Evolutionary conservation across 352 stramenopile genomes (phyloP).

Genomic region (Thalassiosira gravida): DNA sequence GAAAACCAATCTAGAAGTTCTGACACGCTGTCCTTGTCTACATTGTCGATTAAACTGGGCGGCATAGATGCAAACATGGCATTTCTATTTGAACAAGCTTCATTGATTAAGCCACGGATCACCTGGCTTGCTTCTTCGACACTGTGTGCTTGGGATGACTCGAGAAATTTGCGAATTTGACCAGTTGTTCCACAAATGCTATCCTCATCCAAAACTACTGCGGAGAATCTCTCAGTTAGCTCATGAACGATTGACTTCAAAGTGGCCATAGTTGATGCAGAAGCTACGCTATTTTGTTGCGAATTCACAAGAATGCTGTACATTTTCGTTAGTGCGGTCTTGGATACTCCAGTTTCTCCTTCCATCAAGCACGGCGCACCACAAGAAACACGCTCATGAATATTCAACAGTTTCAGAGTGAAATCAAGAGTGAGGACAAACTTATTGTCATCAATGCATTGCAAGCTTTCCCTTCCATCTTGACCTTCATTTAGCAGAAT

Average conservation of each 20-base stretch:
- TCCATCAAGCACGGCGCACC: slow-evolving; percentile 66
- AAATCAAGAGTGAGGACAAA: slow-evolving; percentile 75
- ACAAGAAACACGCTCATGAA: slow-evolving; percentile 66
- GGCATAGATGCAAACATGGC: slow-evolving; percentile 36
- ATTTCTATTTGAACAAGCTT: slow-evolving; percentile 38
- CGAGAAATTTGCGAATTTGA: slow-evolving; percentile 3
- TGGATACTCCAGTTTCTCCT: slow-evolving; percentile 70
- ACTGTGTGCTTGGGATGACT: slow-evolving; percentile 25
- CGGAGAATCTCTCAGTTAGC: slow-evolving; percentile 13
- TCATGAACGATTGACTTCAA: slow-evolving; percentile 25
- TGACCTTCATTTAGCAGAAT: slow-evolving; percentile 40
- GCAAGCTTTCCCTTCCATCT: slow-evolving; percentile 37
- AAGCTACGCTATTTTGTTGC: slow-evolving; percentile 29
- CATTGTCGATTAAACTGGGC: slow-evolving; percentile 11
- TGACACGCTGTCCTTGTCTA: neutral
- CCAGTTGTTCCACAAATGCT: neutral
- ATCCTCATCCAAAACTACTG: slow-evolving; percentile 12
- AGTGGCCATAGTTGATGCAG: slow-evolving; percentile 28
- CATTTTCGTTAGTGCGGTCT: slow-evolving; percentile 69
- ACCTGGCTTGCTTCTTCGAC: slow-evolving; percentile 11
- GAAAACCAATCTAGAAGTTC: slow-evolving; percentile 47
- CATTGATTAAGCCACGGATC: slow-evolving; percentile 11
- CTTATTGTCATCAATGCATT: slow-evolving; percentile 60
- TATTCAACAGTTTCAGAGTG: slow-evolving; percentile 61
- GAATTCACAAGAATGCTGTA: slow-evolving; percentile 65